Evolutionary conservation across 768 basidiomycete genomes (phyloP), one percentile per base, ranked within the genome.

Genomic region (Leccinum pellstonianum): DNA sequence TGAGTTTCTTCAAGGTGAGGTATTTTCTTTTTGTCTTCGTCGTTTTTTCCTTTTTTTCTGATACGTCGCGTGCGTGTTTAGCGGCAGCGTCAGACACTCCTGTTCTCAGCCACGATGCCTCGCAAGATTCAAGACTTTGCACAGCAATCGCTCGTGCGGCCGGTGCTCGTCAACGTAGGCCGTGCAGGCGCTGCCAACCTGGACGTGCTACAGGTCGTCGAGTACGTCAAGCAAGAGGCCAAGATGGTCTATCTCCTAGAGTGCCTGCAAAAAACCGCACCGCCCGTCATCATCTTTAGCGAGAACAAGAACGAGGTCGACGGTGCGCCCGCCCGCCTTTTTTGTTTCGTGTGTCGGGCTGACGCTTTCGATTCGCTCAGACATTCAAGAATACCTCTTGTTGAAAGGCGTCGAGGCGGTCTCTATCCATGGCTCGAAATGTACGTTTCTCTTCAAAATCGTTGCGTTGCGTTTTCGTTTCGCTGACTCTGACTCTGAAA

Each of bases 261-360:
- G 74, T 98, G 95, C 73, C 75, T 99, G 62, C 97, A 98, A 72
- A 99, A 98, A 78, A 99, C 97, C 0, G 89, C 97, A 1, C 97
- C 97, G 7, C 97, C 97, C 2, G 95, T 96, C 52, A 97, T 98
- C 75, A 84, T 98, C 58, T 99, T 99, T 74, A 94, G 91, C 64
- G 97, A 99, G 72, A 98, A 96, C 78, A 99, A 99, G 81, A 98
- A 99, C 70, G 97, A 99, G 73, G 97, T 99, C n/a, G 97, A 99
- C 70, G 95, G 95, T 95, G 64, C 67, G 31, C 31, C 31, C 3
- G 31, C 31, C 33, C 23, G 27, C 27, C 27, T 0, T 5, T 49
- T 5, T 31, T 3, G 3, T 9, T 21, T 5, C 31, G 10, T 3
- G 5, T 33, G n/a, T 52, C n/a, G 5, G 6, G 11, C 31, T 33